Evolutionary conservation across 2,329 filamentous ascomycete species (phyloP).

Genomic region (Aurifilum marmelostoma): DNA sequence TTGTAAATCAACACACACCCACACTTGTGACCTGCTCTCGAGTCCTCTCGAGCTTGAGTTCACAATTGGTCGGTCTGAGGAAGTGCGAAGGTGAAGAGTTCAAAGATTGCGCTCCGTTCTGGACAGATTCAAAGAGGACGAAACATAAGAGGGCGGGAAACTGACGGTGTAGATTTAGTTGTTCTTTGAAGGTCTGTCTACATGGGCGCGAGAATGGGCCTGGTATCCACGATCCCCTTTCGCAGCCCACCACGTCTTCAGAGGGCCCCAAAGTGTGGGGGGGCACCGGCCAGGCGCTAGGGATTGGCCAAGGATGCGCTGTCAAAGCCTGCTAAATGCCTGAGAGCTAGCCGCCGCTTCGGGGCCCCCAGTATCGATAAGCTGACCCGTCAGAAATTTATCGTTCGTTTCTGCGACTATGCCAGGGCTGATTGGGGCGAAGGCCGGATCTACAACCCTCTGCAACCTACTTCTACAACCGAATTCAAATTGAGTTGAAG

Average conservation of each 20-base stretch:
- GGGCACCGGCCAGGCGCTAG: conserved; percentile 9
- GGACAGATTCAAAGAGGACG: conserved; percentile 15
- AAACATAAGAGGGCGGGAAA: conserved; percentile 2
- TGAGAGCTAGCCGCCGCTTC: conserved; percentile 9
- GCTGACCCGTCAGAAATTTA: conserved; percentile 24
- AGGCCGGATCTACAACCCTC: background rate
- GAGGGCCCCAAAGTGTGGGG: conserved; percentile 5
- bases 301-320: conserved; percentile 24
- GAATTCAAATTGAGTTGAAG: background rate
- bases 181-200: conserved; percentile 17
- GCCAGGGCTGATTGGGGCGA: background rate
- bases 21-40: background rate
- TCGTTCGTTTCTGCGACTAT: conserved; percentile 10
- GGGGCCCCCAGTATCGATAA: conserved; percentile 24
- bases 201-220: conserved; percentile 8
- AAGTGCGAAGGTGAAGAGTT: background rate
- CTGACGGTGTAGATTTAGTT: conserved; percentile 21
- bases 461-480: background rate
- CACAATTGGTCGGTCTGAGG: background rate
- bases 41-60: background rate
- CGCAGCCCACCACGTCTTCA: conserved; percentile 10
- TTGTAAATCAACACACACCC: background rate
- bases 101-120: conserved; percentile 3
- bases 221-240: conserved; percentile 18
- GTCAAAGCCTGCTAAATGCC: conserved; percentile 18